A percentile compares a stretch with the other conserved stretches of the same genome.
These are phyloP conservation scores for Perilla frutescens DNA, from an alignment of 257 asterid genomes.

Conservation along the genomic window DNA sequence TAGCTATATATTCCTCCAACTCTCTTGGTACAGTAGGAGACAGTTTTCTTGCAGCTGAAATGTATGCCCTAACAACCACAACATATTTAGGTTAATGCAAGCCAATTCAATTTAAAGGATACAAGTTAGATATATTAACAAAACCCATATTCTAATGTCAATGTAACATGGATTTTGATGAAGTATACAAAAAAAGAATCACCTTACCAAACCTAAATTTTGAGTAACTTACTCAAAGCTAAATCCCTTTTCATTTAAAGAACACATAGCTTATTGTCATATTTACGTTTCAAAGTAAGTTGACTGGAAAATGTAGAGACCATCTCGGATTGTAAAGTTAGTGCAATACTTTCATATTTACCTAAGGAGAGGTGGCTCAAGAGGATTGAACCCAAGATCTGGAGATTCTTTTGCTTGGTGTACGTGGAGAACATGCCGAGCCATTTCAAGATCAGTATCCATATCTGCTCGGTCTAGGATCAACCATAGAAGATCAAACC, in stretches of 20 bases:
- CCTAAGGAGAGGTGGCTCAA: constrained; percentile 95
- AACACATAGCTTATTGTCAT: constrained; percentile 3
- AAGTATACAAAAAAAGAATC: constrained; percentile 4
- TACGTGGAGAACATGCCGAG: constrained; percentile 96
- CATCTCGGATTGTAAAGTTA: constrained; percentile 12
- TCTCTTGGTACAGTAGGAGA: constrained; percentile 91
- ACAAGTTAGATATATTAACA: constrained; percentile 2
- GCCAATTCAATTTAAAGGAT: constrained; percentile 9
- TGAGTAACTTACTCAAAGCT: background rate
- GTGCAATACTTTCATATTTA: constrained; percentile 36
- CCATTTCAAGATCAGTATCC: constrained; percentile 98
- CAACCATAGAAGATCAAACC: constrained; percentile 98
- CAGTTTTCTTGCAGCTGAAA: constrained; percentile 85
- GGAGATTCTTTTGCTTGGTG: constrained; percentile 97
- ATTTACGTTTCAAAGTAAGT: background rate
- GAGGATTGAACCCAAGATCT: constrained; percentile 97
- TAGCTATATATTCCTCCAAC: constrained; percentile 88
- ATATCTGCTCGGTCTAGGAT: constrained; percentile 97
- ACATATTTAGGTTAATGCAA: constrained; percentile 21
- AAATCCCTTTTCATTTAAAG: background rate
- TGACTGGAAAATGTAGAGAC: background rate
- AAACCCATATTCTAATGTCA: background rate
- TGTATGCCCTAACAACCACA: constrained; percentile 79
- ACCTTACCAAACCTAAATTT: background rate
- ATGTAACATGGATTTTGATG: background rate